Percentiles rank a stretch among this genome's conserved stretches.
phyloP scores from a whole-genome alignment of 2,329 filamentous ascomycete genomes.

The Chaetoscypha palmicola region DNA sequence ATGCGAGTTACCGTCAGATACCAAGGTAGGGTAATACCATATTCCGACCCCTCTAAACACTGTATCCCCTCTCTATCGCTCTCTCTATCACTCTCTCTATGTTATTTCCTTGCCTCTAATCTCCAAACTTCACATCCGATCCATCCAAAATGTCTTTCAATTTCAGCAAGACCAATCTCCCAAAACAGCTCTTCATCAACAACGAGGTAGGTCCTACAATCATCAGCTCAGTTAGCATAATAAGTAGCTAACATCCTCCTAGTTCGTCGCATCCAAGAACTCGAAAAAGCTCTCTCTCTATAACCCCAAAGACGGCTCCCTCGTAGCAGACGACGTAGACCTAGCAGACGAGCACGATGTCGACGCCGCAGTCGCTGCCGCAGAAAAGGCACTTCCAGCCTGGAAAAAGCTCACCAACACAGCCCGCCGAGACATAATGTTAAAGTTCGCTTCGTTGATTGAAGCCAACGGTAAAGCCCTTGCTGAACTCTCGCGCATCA shows the following conservation, averaged over 20 bases:
- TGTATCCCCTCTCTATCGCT: too few relatives aligned
- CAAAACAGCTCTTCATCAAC: conserved; percentile 43
- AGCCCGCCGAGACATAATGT: conserved; percentile 35
- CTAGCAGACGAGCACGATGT: conserved; percentile 37
- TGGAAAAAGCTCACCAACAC: conserved; percentile 37
- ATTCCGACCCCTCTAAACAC: too few relatives aligned
- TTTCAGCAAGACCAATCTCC: conserved; percentile 32
- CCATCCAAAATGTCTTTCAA: conserved; percentile 23
- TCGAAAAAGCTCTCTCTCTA: conserved; percentile 40
- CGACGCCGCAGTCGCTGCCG: conserved; percentile 38
- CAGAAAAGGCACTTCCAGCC: conserved; percentile 38
- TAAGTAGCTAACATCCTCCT: background rate
- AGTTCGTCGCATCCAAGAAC: conserved; percentile 34
- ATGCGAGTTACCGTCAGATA: too few relatives aligned
- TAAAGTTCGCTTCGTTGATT: conserved; percentile 39
- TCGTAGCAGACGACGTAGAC: conserved; percentile 43
- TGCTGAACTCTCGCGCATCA: conserved; percentile 38
- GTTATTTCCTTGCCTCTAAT: too few relatives aligned
- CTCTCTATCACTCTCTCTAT: too few relatives aligned
- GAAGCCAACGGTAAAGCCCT: conserved; percentile 33
- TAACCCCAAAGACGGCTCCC: conserved; percentile 42
- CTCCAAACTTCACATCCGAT: background rate
- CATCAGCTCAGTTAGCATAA: background rate
- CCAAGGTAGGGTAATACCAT: too few relatives aligned
- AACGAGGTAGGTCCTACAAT: conserved; percentile 34